Conservation (phyloP, 108 stramenopile species). For the Skeletonema grethae region DNA sequence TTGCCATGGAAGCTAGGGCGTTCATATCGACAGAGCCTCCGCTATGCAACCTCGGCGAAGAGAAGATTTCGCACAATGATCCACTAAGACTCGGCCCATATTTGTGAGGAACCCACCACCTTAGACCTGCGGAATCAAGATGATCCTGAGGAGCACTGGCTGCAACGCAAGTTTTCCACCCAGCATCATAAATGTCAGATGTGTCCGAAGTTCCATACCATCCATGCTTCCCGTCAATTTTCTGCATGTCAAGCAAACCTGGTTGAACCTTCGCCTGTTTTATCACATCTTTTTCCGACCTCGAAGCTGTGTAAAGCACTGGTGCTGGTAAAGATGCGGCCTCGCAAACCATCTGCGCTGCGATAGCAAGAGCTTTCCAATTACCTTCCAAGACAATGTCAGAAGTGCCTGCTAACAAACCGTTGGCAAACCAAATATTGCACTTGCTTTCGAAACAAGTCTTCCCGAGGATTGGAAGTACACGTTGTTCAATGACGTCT, state of each 20-base stretch:
- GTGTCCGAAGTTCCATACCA: conserved; percentile 66
- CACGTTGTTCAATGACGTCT: conserved; percentile 44
- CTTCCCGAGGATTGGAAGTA: conserved; percentile 65
- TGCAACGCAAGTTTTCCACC: conserved; percentile 76
- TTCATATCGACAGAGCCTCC: conserved; percentile 32
- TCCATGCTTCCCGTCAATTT: conserved; percentile 58
- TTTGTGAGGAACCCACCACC: conserved; percentile 83
- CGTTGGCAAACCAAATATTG: conserved; percentile 59
- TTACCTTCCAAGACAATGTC: conserved; percentile 72
- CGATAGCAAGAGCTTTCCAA: conserved; percentile 80
- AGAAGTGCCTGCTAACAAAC: conserved; percentile 28
- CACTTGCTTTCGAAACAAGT: conserved; percentile 76
- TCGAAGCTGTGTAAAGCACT: conserved; percentile 8
- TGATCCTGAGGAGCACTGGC: conserved; percentile 59
- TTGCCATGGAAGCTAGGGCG: conserved; percentile 52
- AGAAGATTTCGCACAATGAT: conserved; percentile 73
- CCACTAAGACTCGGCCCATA: conserved; percentile 71
- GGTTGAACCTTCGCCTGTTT: conserved; percentile 66
- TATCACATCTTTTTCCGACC: conserved; percentile 17
- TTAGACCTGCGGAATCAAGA: conserved; percentile 62
- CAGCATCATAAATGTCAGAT: conserved; percentile 46
- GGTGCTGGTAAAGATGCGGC: conserved; percentile 20
- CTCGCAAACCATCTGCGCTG: conserved; percentile 55
- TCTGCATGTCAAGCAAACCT: conserved; percentile 61
- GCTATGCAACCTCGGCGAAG: conserved; percentile 37